Evolutionary conservation across 805 yeast genomes (phyloP).

Genomic region (Saccharomycopsis guyanensis): DNA sequence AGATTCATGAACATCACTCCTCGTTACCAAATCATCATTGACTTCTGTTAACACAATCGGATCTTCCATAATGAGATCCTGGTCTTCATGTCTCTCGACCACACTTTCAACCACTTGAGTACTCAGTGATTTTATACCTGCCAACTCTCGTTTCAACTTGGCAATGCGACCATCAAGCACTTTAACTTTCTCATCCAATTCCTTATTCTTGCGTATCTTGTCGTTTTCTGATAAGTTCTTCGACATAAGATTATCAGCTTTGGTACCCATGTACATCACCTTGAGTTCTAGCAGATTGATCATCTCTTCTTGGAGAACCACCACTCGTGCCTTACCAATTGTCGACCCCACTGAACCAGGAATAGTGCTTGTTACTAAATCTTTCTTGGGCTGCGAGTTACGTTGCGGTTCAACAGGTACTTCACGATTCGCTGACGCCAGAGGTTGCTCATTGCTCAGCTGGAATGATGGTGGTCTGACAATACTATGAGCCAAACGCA

Average conservation of each 20-base stretch:
- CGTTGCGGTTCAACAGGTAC: too few relatives aligned
- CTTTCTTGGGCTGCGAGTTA: neutral
- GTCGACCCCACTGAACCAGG: neutral
- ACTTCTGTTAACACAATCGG: neutral
- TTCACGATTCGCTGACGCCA: too few relatives aligned
- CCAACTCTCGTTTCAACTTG: neutral
- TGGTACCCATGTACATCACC: conserved; percentile 1
- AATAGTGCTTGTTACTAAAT: neutral
- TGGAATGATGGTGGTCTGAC: too few relatives aligned
- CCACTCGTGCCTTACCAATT: neutral
- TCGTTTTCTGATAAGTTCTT: conserved; percentile 19
- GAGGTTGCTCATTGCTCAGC: too few relatives aligned
- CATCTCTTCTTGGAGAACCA: conserved; percentile 4
- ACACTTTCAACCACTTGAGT: neutral
- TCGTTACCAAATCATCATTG: neutral
- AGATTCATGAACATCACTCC: neutral
- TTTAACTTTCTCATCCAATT: neutral
- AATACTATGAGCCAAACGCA: neutral
- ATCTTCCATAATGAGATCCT: neutral
- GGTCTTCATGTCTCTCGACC: neutral
- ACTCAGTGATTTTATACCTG: neutral
- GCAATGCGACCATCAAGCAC: neutral
- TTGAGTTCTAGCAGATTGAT: conserved; percentile 12
- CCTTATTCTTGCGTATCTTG: conserved; percentile 9
- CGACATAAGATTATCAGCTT: conserved; percentile 9